Evolutionary conservation across 352 stramenopile species (phyloP).

Genomic region (Phytophthora cajani): DNA sequence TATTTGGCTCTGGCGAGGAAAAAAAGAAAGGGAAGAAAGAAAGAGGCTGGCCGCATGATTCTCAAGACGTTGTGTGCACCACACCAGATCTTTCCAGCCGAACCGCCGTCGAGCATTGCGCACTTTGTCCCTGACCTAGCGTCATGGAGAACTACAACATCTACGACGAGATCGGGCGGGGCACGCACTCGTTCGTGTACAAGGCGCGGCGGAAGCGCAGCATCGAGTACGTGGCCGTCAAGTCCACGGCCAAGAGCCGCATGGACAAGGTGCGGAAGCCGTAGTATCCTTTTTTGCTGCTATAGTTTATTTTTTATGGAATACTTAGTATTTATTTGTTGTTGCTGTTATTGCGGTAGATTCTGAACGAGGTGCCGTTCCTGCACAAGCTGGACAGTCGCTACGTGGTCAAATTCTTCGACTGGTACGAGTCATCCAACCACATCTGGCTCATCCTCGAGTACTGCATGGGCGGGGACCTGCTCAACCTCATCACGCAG

Average conservation of each 20-base stretch:
- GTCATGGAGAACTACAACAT: constrained; percentile 96
- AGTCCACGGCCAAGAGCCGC: constrained; percentile 91
- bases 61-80: constrained; percentile 13
- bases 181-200: constrained; percentile 93
- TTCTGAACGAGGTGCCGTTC: constrained; percentile 89
- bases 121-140: too few relatives aligned
- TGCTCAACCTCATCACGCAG: constrained; percentile 92
- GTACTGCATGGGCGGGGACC: constrained; percentile 92
- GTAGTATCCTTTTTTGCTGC: background rate
- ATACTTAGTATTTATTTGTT: background rate
- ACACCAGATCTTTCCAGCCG: constrained; percentile 37
- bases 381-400: constrained; percentile 87
- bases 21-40: constrained; percentile 35
- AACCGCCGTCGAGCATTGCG: too few relatives aligned
- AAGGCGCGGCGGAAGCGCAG: constrained; percentile 92
- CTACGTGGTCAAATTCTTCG: constrained; percentile 93
- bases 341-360: constrained; percentile 40
- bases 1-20: constrained; percentile 24
- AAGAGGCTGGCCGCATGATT: constrained; percentile 16
- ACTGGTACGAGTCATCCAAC: constrained; percentile 96
- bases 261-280: constrained; percentile 86
- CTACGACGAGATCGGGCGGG: constrained; percentile 93
- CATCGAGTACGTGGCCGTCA: constrained; percentile 95
- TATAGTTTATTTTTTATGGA: background rate
- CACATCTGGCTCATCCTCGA: constrained; percentile 96